Percentiles rank a stretch among this genome's conserved stretches.
These are phyloP conservation scores for Talaromyces proteolyticus DNA, from an alignment of 495 filamentous ascomycete species.

Conservation along the genomic window DNA sequence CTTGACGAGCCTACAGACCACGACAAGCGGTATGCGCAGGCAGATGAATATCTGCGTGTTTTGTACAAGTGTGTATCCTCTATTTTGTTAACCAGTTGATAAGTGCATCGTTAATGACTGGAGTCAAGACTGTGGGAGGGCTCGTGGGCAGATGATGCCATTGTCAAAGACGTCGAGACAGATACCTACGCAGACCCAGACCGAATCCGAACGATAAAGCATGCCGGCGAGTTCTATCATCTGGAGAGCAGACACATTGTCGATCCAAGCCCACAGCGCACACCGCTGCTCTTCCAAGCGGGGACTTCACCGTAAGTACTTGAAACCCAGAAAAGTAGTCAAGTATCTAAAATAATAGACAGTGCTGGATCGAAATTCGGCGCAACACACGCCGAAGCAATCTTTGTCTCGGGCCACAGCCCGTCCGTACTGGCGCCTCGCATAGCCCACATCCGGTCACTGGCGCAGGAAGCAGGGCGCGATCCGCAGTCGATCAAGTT, in stretches of 20 bases:
- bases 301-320: conserved; percentile 41
- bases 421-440: conserved; percentile 44
- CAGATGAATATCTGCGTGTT: conserved; percentile 55
- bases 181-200: conserved; percentile 49
- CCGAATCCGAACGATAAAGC: conserved; percentile 53
- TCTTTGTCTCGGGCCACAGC: conserved; percentile 55
- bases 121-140: conserved; percentile 50
- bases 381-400: conserved; percentile 55
- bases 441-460: conserved; percentile 47
- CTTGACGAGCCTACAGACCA: conserved; percentile 51
- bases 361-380: conserved; percentile 51
- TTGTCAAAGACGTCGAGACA: conserved; percentile 38
- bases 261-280: conserved; percentile 57
- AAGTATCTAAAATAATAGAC: too few species aligned
- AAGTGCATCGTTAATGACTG: neutral
- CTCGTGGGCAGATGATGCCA: conserved; percentile 52
- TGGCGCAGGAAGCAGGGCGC: conserved; percentile 44
- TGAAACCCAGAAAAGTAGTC: too few species aligned
- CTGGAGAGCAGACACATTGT: conserved; percentile 47
- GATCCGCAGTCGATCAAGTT: conserved; percentile 54
- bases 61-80: conserved; percentile 48
- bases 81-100: too few species aligned
- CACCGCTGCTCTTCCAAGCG: conserved; percentile 60
- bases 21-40: conserved; percentile 54
- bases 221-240: conserved; percentile 52